These are phyloP conservation scores for Phytophthora melonis DNA, from an alignment of 352 stramenopile genomes.

Conservation along the genomic window DNA sequence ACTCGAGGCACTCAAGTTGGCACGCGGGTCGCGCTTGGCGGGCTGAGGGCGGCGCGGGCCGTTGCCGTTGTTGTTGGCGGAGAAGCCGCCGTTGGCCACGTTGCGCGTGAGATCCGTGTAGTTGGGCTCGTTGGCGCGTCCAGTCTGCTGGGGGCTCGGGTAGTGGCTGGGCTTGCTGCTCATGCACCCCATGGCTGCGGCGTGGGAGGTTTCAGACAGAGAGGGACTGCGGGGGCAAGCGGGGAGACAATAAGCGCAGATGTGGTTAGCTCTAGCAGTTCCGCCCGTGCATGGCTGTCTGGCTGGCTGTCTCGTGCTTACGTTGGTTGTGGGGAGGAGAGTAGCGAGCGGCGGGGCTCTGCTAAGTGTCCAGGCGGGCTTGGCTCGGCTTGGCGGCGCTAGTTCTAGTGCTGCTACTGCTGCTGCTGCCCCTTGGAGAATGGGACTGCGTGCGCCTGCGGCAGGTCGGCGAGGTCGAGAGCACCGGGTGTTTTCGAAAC, in stretches of 20 bases:
- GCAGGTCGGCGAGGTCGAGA: constrained; percentile 22
- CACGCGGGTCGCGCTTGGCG: constrained; percentile 28
- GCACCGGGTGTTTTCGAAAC: constrained; percentile 30
- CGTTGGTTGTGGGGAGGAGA: background rate
- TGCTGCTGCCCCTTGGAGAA: constrained; percentile 9
- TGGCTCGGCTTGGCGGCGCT: too few species aligned
- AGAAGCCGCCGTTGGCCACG: constrained; percentile 46
- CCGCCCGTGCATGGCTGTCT: background rate
- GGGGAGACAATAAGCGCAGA: constrained; percentile 21
- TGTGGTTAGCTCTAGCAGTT: background rate
- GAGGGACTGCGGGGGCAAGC: constrained; percentile 8
- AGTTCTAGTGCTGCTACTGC: background rate
- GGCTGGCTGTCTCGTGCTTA: background rate
- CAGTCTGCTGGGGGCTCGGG: constrained; percentile 19
- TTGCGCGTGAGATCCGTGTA: constrained; percentile 45
- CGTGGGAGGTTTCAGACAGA: constrained; percentile 24
- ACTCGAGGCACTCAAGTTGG: constrained; percentile 22
- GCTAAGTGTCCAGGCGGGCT: constrained; percentile 4
- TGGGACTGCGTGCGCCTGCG: constrained; percentile 29
- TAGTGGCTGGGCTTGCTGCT: constrained; percentile 42
- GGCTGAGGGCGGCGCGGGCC: constrained; percentile 17
- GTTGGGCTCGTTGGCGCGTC: constrained; percentile 45
- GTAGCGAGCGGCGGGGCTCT: constrained; percentile 16
- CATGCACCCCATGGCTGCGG: constrained; percentile 41
- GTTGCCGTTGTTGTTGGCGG: constrained; percentile 18